These are phyloP conservation scores for Bolboschoenoplectus hybrid DNA, from an alignment of 202 grass and related monocot species.

Conservation along the genomic window DNA sequence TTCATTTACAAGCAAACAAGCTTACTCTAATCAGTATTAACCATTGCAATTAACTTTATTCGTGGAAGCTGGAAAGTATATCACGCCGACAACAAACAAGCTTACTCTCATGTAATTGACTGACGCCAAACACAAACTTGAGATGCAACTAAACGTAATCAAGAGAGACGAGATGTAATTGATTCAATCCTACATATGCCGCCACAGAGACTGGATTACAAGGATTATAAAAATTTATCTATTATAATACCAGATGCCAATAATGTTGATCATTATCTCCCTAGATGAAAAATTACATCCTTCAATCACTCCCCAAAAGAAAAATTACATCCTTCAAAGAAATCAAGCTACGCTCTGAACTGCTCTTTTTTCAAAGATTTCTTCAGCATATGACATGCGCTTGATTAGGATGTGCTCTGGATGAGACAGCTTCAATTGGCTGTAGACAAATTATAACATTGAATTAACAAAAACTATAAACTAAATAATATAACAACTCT, in stretches of 20 bases:
- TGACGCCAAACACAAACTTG: not conserved
- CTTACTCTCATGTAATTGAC: too few relatives aligned
- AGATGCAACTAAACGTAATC: too few relatives aligned
- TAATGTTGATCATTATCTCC: slow-evolving; percentile 1
- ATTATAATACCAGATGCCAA: slow-evolving; percentile 2
- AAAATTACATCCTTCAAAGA: not conserved
- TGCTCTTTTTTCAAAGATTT: slow-evolving; percentile 69
- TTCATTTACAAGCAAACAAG: too few relatives aligned
- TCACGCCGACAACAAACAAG: too few relatives aligned
- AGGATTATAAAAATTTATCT: slow-evolving; percentile 11
- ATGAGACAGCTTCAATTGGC: slow-evolving; percentile 73
- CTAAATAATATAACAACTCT: too few relatives aligned
- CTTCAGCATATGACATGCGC: slow-evolving; percentile 54
- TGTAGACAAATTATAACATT: too few relatives aligned
- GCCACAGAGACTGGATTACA: slow-evolving; percentile 14
- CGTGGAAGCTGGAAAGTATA: too few relatives aligned
- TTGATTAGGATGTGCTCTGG: slow-evolving; percentile 61
- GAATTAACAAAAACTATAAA: too few relatives aligned
- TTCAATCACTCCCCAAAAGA: slow-evolving; percentile 1
- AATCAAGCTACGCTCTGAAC: slow-evolving; percentile 58
- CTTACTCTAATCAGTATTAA: too few relatives aligned
- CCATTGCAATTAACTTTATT: too few relatives aligned
- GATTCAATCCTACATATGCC: not conserved
- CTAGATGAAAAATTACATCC: not conserved
- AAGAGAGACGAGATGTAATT: not conserved